phyloP scores from a whole-genome alignment of 768 basidiomycete genomes.

The Boletus rufocinnamomeus region DNA sequence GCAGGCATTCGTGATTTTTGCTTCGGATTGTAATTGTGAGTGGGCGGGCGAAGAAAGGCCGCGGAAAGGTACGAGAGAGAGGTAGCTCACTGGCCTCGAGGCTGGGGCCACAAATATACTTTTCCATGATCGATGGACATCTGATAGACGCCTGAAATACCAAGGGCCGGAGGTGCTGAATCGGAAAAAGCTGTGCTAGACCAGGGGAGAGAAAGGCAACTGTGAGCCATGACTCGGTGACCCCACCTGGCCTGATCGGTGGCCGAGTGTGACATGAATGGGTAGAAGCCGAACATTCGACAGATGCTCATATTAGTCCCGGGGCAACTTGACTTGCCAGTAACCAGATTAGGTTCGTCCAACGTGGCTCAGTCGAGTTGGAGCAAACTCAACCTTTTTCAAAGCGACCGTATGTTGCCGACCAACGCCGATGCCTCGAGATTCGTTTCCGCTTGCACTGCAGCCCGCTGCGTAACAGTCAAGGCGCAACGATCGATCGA shows the following conservation, averaged over 20 bases:
- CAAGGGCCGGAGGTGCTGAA: constrained; percentile 1
- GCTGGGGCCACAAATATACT: constrained; percentile 13
- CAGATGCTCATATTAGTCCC: constrained; percentile 16
- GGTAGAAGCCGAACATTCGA: constrained; percentile 6
- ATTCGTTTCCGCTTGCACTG: constrained; percentile 24
- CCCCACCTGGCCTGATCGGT: neutral
- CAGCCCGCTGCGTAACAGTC: constrained; percentile 5
- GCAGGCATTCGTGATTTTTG: constrained; percentile 4
- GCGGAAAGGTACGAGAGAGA: constrained; percentile 18
- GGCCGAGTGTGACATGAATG: constrained; percentile 17
- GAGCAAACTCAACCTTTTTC: constrained; percentile 19
- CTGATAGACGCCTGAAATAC: constrained; percentile 13
- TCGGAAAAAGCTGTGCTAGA: constrained; percentile 2
- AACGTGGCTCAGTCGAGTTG: constrained; percentile 15
- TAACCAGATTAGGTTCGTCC: neutral
- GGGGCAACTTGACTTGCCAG: constrained; percentile 18
- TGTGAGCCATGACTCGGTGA: neutral
- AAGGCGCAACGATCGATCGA: constrained; percentile 17
- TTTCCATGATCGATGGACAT: constrained; percentile 12
- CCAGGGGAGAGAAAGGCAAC: constrained; percentile 1
- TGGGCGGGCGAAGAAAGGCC: constrained; percentile 8
- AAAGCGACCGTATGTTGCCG: constrained; percentile 10
- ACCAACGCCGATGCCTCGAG: constrained; percentile 28
- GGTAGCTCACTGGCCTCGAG: constrained; percentile 19
- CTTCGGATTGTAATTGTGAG: constrained; percentile 2